These are phyloP conservation scores for Aureobasidium namibiae DNA, from an alignment of 2,329 filamentous ascomycete species.

Conservation along the genomic window DNA sequence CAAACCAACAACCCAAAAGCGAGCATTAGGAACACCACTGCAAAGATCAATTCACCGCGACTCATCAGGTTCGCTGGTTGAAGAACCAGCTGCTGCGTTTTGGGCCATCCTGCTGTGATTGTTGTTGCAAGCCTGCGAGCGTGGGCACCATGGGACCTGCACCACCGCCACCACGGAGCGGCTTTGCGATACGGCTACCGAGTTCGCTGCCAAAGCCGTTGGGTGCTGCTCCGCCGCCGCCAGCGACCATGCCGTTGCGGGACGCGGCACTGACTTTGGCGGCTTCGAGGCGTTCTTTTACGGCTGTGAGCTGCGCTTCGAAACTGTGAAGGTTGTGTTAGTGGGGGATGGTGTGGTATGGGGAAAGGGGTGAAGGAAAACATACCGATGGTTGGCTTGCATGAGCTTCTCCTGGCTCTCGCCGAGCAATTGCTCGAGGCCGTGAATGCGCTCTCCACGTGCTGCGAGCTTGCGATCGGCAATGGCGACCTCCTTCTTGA, in stretches of 20 bases:
- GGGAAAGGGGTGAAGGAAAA: conserved; percentile 17
- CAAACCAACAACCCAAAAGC: neutral
- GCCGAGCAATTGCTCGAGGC: conserved; percentile 81
- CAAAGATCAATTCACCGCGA: neutral
- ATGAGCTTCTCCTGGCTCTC: conserved; percentile 98
- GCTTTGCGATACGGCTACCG: conserved; percentile 55
- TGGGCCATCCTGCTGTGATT: conserved; percentile 28
- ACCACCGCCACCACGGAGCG: conserved; percentile 44
- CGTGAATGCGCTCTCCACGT: conserved; percentile 92
- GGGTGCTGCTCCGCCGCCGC: conserved; percentile 30
- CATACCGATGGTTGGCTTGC: conserved; percentile 91
- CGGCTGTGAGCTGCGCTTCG: conserved; percentile 89
- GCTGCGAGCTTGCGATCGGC: conserved; percentile 95
- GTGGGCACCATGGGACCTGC: conserved; percentile 33
- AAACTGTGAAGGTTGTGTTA: conserved; percentile 52
- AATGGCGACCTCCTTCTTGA: conserved; percentile 99
- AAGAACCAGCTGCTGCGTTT: conserved; percentile 23
- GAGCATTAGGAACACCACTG: neutral
- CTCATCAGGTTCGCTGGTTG: conserved; percentile 22
- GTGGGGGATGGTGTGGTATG: conserved; percentile 12
- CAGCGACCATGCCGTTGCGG: conserved; percentile 47
- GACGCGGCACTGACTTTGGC: conserved; percentile 80
- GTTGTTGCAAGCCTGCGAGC: conserved; percentile 43
- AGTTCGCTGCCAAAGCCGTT: conserved; percentile 62
- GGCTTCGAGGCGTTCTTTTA: conserved; percentile 94